Evolutionary conservation across 2,329 filamentous ascomycete species (phyloP).

Genomic region (Aspergillus versicolor): DNA sequence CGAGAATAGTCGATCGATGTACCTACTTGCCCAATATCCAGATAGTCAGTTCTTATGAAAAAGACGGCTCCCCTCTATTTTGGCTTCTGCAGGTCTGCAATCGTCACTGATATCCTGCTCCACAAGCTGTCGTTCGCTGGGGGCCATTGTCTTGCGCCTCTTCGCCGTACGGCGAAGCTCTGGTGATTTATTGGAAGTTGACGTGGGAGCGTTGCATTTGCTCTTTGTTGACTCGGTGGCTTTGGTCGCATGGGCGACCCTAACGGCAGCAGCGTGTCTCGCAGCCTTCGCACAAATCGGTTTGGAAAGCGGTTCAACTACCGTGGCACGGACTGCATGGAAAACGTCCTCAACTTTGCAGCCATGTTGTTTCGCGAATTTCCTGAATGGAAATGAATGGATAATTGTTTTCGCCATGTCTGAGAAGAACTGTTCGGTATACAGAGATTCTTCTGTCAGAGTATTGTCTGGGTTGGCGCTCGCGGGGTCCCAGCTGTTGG

Average conservation of each 20-base stretch:
- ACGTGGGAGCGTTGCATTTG: background rate
- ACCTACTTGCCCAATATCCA: background rate
- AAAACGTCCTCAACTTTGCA: conserved; percentile 21
- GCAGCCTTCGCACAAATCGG: background rate
- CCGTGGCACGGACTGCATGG: conserved; percentile 19
- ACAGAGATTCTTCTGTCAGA: background rate
- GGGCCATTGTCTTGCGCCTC: conserved; percentile 1
- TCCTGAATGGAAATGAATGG: conserved; percentile 22
- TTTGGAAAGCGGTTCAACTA: conserved; percentile 22
- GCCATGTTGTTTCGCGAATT: conserved; percentile 23
- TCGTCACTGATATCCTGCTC: conserved; percentile 8
- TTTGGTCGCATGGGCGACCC: background rate
- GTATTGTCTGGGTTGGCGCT: background rate
- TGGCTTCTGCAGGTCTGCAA: conserved; percentile 2
- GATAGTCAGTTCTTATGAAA: background rate
- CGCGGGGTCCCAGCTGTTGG: background rate
- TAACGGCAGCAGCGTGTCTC: background rate
- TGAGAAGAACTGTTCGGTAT: conserved; percentile 23
- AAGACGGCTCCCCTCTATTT: background rate
- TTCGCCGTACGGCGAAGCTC: background rate
- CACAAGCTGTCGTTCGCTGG: conserved; percentile 3
- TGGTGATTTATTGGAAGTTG: background rate
- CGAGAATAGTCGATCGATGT: too few species aligned
- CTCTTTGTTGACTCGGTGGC: too few species aligned
- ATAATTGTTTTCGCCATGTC: conserved; percentile 24